phyloP scores from a whole-genome alignment of 2,329 filamentous ascomycete genomes.

The Trichoderma oligosporum region DNA sequence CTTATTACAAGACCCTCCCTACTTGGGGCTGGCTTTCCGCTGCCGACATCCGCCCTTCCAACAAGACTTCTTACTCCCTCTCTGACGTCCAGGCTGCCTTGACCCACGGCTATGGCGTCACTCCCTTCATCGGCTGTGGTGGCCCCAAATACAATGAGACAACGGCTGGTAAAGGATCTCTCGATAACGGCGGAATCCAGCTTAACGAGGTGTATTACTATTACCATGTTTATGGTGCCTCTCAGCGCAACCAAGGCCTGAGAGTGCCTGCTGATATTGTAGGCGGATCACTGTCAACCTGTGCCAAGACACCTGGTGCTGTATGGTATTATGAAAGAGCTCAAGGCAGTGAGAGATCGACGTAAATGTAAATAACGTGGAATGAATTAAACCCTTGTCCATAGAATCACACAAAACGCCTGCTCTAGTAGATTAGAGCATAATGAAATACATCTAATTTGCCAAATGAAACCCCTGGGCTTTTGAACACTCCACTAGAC shows the following conservation, averaged over 20 bases:
- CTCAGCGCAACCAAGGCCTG: conserved; percentile 49
- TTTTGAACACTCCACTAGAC: not conserved
- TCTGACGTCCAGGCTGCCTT: conserved; percentile 50
- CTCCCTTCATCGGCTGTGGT: conserved; percentile 59
- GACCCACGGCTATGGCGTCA: conserved; percentile 46
- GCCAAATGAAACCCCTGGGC: conserved; percentile 1
- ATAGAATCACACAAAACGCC: conserved; percentile 15
- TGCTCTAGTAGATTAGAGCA: not conserved
- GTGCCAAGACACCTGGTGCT: conserved; percentile 50
- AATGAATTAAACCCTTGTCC: not conserved
- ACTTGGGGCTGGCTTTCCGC: conserved; percentile 58
- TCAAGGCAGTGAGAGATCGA: conserved; percentile 28
- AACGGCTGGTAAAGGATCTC: conserved; percentile 49
- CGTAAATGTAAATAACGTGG: not conserved
- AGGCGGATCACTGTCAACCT: conserved; percentile 49
- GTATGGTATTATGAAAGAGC: conserved; percentile 54
- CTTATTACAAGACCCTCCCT: conserved; percentile 55
- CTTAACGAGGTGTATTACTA: conserved; percentile 66
- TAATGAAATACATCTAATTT: conserved; percentile 5
- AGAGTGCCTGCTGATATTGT: conserved; percentile 43
- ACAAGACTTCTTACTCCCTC: conserved; percentile 54
- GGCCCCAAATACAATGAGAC: conserved; percentile 60
- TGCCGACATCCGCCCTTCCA: conserved; percentile 54
- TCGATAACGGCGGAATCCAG: conserved; percentile 54
- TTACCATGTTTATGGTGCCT: conserved; percentile 54